Base-by-base conservation (phyloP, 1,284 basidiomycete species). In the Leccinum proximum region DNA sequence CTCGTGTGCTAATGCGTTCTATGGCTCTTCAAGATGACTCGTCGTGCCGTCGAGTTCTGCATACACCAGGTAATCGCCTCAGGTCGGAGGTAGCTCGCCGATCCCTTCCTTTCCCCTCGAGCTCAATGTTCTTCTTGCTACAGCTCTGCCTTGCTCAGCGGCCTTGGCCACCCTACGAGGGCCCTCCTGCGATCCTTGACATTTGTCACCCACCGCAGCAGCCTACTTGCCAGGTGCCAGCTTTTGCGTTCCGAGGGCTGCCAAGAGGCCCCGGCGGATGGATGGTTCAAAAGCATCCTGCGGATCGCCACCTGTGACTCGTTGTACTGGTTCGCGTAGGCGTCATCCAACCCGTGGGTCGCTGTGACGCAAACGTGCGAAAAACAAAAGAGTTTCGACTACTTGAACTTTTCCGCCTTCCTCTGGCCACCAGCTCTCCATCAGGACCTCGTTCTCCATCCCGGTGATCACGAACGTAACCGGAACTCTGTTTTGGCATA, bases 381-480 rank as follows among this genome's bases (percentile, higher is more conserved):
- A 6, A 22, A 40, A 14, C 72, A 72, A 1, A n/a, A 42, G 45
- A 74, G 69, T 1, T 59, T 40, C 14, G 58, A 64, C 35, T 5
- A 59, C 18, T 61, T 48, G 33, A 72, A 69, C 2, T 33, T 8
- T 2, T 33, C 33, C 1, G 35, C 58, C n/a, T 74, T 72, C 54
- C 56, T 63, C 11, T 3, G 30, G 3, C 69, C 70, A 71, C 70
- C 72, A 73, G 3, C 33, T 42, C 33, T 76, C 70, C 73, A 74
- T 76, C 42, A 65, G 61, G 1, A 14, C n/a, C 18, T 75, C 60
- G 45, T 61, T 61, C 67, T 74, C 74, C 65, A 74, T 62, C 22
- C 69, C 71, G 1, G 73, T 74, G 53, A 74, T 59, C 33, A 70
- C 74, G 40, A 73, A 67, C 4, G 68, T 68, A 4, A 76, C 66